Conservation (phyloP, 257 asterid species). For the Linderniella brevidens region DNA sequence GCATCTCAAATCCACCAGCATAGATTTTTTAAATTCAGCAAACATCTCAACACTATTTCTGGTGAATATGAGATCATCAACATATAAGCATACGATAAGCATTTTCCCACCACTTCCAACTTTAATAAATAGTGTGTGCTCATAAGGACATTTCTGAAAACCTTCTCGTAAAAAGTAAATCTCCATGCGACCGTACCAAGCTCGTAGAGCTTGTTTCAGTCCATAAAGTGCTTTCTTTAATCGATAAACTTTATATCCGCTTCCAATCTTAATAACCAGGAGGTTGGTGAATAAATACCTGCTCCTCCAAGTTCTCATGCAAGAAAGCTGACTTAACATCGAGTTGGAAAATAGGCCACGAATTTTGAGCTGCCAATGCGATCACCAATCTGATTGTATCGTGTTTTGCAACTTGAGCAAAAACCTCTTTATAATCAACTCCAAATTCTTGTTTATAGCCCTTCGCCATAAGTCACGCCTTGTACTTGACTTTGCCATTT, state of each 20-base stretch:
- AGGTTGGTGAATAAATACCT: constrained; percentile 5
- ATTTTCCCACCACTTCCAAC: neutral
- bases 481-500: neutral
- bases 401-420: neutral
- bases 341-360: neutral
- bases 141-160: constrained; percentile 6
- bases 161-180: neutral
- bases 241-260: neutral
- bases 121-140: constrained; percentile 1
- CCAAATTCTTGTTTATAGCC: constrained; percentile 1
- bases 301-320: neutral
- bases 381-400: constrained; percentile 2
- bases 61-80: constrained; percentile 6
- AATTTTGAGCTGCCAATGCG: neutral
- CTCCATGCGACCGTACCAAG: constrained; percentile 7
- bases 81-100: constrained; percentile 7
- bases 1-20: constrained; percentile 1
- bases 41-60: neutral
- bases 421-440: too few species aligned
- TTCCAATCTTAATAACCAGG: neutral
- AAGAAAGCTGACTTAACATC: constrained; percentile 3
- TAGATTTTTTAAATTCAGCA: neutral
- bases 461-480: constrained; percentile 4
- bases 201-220: constrained; percentile 7
- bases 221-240: neutral